phyloP scores from a whole-genome alignment of 179 eudicot species.

The Pouteria campechiana region DNA sequence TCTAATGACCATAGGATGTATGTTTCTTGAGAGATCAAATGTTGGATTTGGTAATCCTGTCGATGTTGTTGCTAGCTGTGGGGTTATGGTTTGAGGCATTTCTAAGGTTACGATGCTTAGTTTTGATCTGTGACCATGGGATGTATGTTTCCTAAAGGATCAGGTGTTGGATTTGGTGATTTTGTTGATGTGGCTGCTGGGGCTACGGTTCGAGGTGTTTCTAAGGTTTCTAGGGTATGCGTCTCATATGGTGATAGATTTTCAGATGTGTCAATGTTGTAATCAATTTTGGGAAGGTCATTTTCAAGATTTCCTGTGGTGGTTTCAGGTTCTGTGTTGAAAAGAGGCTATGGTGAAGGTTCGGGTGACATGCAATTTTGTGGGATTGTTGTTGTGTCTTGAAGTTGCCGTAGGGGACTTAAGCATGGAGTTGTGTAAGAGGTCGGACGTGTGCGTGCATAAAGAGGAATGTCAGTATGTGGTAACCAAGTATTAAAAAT shows the following conservation, averaged over 20 bases:
- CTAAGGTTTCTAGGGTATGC: not conserved
- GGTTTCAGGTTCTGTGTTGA: not conserved
- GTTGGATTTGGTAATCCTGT: too few species aligned
- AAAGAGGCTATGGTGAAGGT: too few species aligned
- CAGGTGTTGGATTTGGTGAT: not conserved
- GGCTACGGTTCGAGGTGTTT: not conserved
- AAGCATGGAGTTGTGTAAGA: not conserved
- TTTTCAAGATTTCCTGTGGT: not conserved
- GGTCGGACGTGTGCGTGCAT: not conserved
- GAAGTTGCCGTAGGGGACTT: too few species aligned
- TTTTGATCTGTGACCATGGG: too few species aligned
- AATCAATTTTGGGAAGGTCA: not conserved
- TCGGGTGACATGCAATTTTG: too few species aligned
- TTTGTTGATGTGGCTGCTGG: not conserved
- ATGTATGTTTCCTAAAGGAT: not conserved
- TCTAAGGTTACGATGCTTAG: too few species aligned
- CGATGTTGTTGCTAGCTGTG: too few species aligned
- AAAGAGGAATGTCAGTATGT: not conserved
- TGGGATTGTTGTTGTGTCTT: too few species aligned
- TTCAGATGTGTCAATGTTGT: not conserved
- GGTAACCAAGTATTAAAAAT: not conserved
- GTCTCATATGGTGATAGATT: not conserved
- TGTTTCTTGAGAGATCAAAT: too few species aligned
- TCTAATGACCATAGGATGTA: not conserved
- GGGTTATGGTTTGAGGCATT: too few species aligned